A percentile compares a stretch with the other conserved stretches of the same genome.
Evolutionary conservation across 257 asterid species (phyloP).

Genomic region (Solanum peruvianum): DNA sequence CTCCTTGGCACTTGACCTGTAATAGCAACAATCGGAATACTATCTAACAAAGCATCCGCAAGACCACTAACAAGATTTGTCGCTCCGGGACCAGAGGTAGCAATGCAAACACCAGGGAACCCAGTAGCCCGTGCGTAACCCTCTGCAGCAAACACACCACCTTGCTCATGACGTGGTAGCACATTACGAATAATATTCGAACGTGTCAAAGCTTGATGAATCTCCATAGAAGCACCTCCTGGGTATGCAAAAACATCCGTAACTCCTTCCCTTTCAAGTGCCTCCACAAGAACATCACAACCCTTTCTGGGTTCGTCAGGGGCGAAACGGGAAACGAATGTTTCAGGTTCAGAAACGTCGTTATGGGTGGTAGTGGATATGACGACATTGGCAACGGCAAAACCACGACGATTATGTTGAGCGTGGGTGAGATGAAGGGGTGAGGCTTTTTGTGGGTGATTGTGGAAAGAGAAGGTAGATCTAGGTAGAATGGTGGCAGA

Average conservation of each 20-base stretch:
- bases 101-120: slow-evolving; percentile 4
- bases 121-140: slow-evolving; percentile 7
- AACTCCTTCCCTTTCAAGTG: not conserved
- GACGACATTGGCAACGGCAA: not conserved
- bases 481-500: not conserved
- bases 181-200: not conserved
- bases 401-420: not conserved
- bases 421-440: not conserved
- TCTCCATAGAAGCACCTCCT: slow-evolving; percentile 7
- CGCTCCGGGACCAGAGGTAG: slow-evolving; percentile 6
- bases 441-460: not conserved
- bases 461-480: not conserved
- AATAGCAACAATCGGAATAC: slow-evolving; percentile 1
- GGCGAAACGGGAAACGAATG: not conserved
- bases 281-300: slow-evolving; percentile 3
- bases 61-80: slow-evolving; percentile 5
- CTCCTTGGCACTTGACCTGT: slow-evolving; percentile 5
- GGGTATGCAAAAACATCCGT: slow-evolving; percentile 3
- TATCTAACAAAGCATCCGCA: slow-evolving; percentile 4
- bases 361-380: not conserved
- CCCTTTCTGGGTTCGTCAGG: slow-evolving; percentile 6
- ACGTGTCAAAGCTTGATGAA: slow-evolving; percentile 3
- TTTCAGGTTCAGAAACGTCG: not conserved
- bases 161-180: slow-evolving; percentile 5
- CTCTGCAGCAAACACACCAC: slow-evolving; percentile 7